Evolutionary conservation across 108 stramenopile genomes (phyloP), one percentile per base, ranked within the genome.

Genomic region (Nannochloropsis salina): DNA sequence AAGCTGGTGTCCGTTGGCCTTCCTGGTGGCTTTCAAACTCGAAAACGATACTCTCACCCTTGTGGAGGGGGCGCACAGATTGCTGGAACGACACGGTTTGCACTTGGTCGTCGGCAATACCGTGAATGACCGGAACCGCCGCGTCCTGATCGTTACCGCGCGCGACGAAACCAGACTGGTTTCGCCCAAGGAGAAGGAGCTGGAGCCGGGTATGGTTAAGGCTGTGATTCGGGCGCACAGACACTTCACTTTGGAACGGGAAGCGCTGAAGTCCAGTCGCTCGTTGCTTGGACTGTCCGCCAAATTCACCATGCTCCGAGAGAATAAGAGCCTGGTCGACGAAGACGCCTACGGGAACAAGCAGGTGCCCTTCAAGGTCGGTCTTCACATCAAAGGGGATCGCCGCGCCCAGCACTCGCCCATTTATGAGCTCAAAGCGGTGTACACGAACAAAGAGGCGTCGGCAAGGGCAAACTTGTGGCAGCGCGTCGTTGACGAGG

Each of bases 151-250:
- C 61, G 61, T 74, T 15, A 74, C 61, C n/a, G 61, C 15, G 61
- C 61, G 61, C 15, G 61, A 74, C n/a, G 61, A 74, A 74, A 74
- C 3, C 8, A 74, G n/a, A n/a, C 61, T 74, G 61, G 61, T 74
- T n/a, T 74, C 61, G 15, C 61, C 61, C 20, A 15, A 74, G 15
- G 61, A 74, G n/a, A 74, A 74, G 3, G 61, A 74, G 61, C n/a
- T 74, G n/a, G 61, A 74, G 61, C 61, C 61, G 15, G n/a, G 61
- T 74, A 74, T 74, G 61, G 61, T 74, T n/a, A 74, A 74, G 8
- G 61, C 61, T n/a, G 61, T 74, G 61, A n/a, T 74, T 15, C 61
- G 61, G n/a, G n/a, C 15, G 15, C 61, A 74, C 61, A 74, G n/a
- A n/a, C 61, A 74, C 15, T 74, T 74, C 8, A n/a, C 61, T n/a